phyloP scores from a whole-genome alignment of 108 stramenopile genomes.

The Schizochytrium sp. region DNA sequence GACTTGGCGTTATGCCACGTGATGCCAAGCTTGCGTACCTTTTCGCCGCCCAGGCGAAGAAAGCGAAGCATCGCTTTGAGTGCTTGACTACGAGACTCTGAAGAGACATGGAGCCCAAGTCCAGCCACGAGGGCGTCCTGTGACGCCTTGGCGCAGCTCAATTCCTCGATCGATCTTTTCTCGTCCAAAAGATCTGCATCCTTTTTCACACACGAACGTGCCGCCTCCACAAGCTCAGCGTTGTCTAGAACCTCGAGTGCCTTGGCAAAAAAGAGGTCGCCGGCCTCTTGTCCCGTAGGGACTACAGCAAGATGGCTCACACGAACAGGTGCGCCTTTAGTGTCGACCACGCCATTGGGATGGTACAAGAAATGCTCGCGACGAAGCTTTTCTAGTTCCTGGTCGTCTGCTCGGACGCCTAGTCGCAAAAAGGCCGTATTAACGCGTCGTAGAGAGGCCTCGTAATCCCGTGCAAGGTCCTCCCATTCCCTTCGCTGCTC shows the following conservation, averaged over 20 bases:
- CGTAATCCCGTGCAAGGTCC: not conserved
- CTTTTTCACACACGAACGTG: not conserved
- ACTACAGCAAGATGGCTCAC: not conserved
- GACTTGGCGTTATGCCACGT: not conserved
- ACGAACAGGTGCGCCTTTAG: not conserved
- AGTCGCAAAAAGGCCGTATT: not conserved
- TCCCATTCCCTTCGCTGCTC: not conserved
- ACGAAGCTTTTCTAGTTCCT: not conserved
- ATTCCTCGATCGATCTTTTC: not conserved
- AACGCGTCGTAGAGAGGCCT: not conserved
- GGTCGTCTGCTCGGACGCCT: not conserved
- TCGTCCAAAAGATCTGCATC: not conserved
- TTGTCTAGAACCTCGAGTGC: not conserved
- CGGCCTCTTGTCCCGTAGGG: not conserved
- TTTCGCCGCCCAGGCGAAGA: not conserved
- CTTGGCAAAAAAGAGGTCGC: not conserved
- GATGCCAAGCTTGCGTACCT: not conserved
- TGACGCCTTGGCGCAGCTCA: not conserved
- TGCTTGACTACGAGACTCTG: not conserved
- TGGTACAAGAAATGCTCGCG: not conserved
- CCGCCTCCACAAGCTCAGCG: not conserved
- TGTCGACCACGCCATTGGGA: not conserved
- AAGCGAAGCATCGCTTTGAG: not conserved
- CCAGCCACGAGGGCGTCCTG: not conserved
- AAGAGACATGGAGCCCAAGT: not conserved